phyloP scores from a whole-genome alignment of 31 red algal species.

The Bonnemaisonia californica region DNA sequence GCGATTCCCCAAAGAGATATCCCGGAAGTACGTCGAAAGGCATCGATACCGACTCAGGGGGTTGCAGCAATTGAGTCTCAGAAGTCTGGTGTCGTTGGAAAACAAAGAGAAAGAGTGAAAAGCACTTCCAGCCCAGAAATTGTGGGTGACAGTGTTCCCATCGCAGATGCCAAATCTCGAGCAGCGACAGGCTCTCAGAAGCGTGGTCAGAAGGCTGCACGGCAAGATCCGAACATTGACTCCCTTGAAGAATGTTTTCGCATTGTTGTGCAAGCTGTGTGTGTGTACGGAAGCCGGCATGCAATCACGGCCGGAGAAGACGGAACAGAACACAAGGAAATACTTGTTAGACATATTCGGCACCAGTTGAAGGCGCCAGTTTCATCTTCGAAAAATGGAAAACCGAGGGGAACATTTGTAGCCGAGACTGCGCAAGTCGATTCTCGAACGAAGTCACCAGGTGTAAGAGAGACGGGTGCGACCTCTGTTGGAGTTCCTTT shows the following conservation, averaged over 20 bases:
- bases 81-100: too few relatives aligned
- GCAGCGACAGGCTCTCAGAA: too few relatives aligned
- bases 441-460: not conserved
- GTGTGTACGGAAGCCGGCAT: not conserved
- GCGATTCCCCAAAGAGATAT: too few relatives aligned
- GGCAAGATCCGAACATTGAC: too few relatives aligned
- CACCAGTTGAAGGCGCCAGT: not conserved
- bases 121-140: too few relatives aligned
- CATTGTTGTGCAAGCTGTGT: not conserved
- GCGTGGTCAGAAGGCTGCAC: too few relatives aligned
- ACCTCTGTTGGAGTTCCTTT: not conserved
- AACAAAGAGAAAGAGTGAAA: too few relatives aligned
- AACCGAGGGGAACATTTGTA: not conserved
- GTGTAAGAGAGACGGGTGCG: not conserved
- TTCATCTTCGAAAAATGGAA: not conserved
- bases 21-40: too few relatives aligned
- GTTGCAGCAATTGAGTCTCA: too few relatives aligned
- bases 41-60: too few relatives aligned
- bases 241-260: not conserved
- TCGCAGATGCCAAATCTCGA: too few relatives aligned
- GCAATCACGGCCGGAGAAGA: not conserved
- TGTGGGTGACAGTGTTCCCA: too few relatives aligned
- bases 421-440: not conserved
- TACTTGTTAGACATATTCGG: not conserved
- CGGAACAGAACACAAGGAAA: not conserved